phyloP scores from a whole-genome alignment of 331 rosid species.

The Stylosanthes scabra region DNA sequence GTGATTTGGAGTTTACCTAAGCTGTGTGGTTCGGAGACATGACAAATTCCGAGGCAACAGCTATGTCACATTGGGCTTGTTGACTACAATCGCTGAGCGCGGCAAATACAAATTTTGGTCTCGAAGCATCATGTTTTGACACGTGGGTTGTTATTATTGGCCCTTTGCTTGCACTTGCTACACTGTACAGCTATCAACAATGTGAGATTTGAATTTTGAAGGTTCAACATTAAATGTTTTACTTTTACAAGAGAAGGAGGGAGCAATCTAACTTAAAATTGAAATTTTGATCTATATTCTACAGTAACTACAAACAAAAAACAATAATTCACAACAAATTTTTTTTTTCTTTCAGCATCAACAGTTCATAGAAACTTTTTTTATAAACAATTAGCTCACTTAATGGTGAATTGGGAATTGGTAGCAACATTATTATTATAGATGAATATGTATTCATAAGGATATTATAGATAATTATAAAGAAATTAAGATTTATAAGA shows the following conservation, averaged over 20 bases:
- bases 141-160: slow-evolving; percentile 15
- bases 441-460: too few species aligned
- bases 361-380: too few species aligned
- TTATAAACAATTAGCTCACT: too few species aligned
- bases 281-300: too few species aligned
- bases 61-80: slow-evolving; percentile 27
- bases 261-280: too few species aligned
- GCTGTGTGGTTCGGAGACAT: slow-evolving; percentile 19
- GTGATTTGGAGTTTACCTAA: slow-evolving; percentile 27
- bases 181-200: background rate
- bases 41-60: slow-evolving; percentile 48
- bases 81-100: slow-evolving; percentile 40
- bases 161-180: background rate
- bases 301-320: too few species aligned
- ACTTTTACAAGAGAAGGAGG: background rate
- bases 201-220: slow-evolving; percentile 25
- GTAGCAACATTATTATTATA: too few species aligned
- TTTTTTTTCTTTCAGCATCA: too few species aligned
- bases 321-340: too few species aligned
- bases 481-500: too few species aligned
- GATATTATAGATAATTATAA: too few species aligned
- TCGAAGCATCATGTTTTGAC: background rate
- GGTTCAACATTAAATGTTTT: background rate
- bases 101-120: slow-evolving; percentile 57
- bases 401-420: too few species aligned